phyloP scores from a whole-genome alignment of 2,329 filamentous ascomycete genomes.

The Exophiala sideris region DNA sequence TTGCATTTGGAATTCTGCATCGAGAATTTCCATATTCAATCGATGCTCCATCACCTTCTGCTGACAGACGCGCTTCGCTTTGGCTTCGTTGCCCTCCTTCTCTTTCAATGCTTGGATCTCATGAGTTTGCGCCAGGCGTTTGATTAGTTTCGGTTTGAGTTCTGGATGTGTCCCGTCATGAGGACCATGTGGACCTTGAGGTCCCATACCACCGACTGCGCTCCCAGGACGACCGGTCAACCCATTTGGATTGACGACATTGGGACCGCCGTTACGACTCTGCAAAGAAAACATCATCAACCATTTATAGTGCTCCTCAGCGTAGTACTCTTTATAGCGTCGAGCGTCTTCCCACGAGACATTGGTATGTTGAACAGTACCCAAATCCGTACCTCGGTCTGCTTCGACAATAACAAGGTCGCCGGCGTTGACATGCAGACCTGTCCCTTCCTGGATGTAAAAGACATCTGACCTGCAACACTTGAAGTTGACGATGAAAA shows the following conservation, averaged over 20 bases:
- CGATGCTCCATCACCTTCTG: conserved; percentile 94
- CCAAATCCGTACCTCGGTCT: conserved; percentile 91
- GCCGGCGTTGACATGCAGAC: conserved; percentile 81
- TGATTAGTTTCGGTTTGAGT: conserved; percentile 94
- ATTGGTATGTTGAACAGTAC: conserved; percentile 84
- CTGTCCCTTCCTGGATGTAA: conserved; percentile 93
- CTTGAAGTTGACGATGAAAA: conserved; percentile 95
- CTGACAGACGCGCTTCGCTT: conserved; percentile 93
- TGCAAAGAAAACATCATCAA: conserved; percentile 97
- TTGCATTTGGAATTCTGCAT: conserved; percentile 98
- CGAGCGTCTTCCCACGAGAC: conserved; percentile 85
- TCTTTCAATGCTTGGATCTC: conserved; percentile 86
- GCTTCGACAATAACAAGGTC: conserved; percentile 97
- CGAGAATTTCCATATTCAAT: conserved; percentile 96
- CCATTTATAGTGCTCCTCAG: conserved; percentile 96
- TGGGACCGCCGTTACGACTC: conserved; percentile 48
- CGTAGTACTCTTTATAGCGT: conserved; percentile 83
- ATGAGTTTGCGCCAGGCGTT: conserved; percentile 85
- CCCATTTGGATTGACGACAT: conserved; percentile 45
- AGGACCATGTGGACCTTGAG: conserved; percentile 67
- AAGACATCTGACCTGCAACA: conserved; percentile 93
- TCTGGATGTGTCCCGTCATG: conserved; percentile 70
- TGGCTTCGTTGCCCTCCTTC: conserved; percentile 96
- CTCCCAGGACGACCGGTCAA: conserved; percentile 64
- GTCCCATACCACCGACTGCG: conserved; percentile 74